Evolutionary conservation across 805 yeast genomes (phyloP), one percentile per base, ranked within the genome.

Genomic region (Brettanomyces sp.): DNA sequence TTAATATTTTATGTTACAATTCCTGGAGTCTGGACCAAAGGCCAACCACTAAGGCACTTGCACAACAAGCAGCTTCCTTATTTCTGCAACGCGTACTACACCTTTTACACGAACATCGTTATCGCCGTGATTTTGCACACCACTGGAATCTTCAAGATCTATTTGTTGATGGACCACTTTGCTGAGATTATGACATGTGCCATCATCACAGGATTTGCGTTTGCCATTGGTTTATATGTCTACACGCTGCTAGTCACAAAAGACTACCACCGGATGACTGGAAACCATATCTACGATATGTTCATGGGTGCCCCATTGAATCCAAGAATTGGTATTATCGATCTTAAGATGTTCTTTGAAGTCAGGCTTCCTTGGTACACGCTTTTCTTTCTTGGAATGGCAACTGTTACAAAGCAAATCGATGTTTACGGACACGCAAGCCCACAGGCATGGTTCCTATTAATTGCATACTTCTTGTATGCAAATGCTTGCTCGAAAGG

Each of bases 401-500:
- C 88, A 28, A 76, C 87, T 30, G 80, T 82, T 38, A 70, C 87
- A 52, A 81, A 79, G 65, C 99, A 93, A 67, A 77, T 73, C 56
- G 96, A 89, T 55, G 67, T 64, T 1, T 88, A 85, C 58, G 99
- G 99, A 23, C 71, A 74, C 52, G 83, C 85, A 21, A 66, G 90
- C 5, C 79, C 89, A 36, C 95, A 88, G 67, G 81, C 87, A 40
- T 70, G 72, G 41, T 79, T 84, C 52, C 72, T 89, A 36, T 66
- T 86, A 53, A 68, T 84, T 49, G 97, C 95, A 12, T 95, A 91
- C 64, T 93, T 95, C 85, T 70, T 89, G 42, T 93, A 93, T 61
- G 96, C 95, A 50, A 91, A 93, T 60, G 96, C 97, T 3, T 91
- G 98, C 67, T 82, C 95, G 47, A 93, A 93, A 68, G 99, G 98